phyloP scores from a whole-genome alignment of 2,329 filamentous ascomycete species.

The Fusarium nanum region DNA sequence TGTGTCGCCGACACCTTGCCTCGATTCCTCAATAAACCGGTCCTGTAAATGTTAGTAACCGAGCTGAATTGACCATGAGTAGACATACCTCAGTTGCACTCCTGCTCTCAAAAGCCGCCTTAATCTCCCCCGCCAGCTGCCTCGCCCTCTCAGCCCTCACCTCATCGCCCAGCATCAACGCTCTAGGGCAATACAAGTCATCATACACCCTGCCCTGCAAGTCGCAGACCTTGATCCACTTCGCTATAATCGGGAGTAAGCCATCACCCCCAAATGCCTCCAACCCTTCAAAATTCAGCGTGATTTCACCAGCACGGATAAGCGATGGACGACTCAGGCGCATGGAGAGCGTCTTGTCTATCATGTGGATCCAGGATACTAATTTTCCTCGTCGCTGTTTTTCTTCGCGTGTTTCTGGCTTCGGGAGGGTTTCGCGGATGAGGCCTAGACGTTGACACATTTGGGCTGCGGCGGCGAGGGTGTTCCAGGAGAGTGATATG shows the following conservation, averaged over 20 bases:
- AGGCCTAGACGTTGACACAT: slow-evolving; percentile 13
- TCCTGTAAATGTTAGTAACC: not conserved
- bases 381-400: not conserved
- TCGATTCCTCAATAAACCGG: not conserved
- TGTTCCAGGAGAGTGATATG: slow-evolving; percentile 11
- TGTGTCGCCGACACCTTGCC: not conserved
- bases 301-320: slow-evolving; percentile 7
- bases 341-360: slow-evolving; percentile 18
- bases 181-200: not conserved
- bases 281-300: not conserved
- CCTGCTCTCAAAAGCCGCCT: not conserved
- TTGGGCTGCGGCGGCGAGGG: not conserved
- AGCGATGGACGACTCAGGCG: not conserved
- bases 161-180: not conserved
- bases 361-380: not conserved
- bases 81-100: not conserved
- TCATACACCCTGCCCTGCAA: slow-evolving; percentile 3
- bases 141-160: not conserved
- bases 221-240: not conserved
- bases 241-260: not conserved
- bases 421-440: not conserved
- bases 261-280: not conserved
- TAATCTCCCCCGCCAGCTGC: not conserved
- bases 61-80: not conserved
- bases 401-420: not conserved